Base-by-base conservation (phyloP, 352 stramenopile species). In the Lagenidium giganteum region DNA sequence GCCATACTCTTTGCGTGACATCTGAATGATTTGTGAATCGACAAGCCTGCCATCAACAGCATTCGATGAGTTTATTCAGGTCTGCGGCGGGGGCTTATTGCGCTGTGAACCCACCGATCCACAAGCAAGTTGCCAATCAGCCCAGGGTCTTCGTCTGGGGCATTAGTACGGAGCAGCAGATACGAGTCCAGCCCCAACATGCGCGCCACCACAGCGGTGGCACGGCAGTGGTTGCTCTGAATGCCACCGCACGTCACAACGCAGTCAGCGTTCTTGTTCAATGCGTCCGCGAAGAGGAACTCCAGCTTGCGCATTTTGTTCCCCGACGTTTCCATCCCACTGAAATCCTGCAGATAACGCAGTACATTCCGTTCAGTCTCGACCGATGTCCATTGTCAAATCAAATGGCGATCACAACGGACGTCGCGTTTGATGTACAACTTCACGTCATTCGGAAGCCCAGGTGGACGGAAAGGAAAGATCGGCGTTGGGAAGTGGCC, bases 261-360 rank as follows among this genome's bases (percentile, higher is more conserved):
- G 35, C 85, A 93, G 67, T 96, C 73, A 21, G 73, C 87, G 7
- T 71, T 61, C 47, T 87, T 66, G n/a, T 63, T 69, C n/a, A 96
- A 36, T 22, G 89, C 93, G 36, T 98, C 85, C 12, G 87, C 81
- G 46, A 97, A 57, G 8, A 97, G 62, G 61, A 97, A 98, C 73
- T 98, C 93, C 25, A 98, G 70, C 58, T 98, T 98, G 43, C 93
- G 87, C 61, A 96, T 86, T 64, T 98, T 98, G 64, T 98, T 98
- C 20, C 93, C 93, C 14, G 90, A 96, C 22, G 91, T 88, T 61
- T 97, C 90, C 21, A 93, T 61, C 1, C 90, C 93, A 45, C 81
- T 93, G 44, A 90, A 93, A 44, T 93, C 81, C 71, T 84, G 38
- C 12, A 29, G 16, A 20, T 4, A 9, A 7, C 18, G 16, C 33